phyloP scores from a whole-genome alignment of 2,329 filamentous ascomycete genomes.

The Diaporthe destruens region DNA sequence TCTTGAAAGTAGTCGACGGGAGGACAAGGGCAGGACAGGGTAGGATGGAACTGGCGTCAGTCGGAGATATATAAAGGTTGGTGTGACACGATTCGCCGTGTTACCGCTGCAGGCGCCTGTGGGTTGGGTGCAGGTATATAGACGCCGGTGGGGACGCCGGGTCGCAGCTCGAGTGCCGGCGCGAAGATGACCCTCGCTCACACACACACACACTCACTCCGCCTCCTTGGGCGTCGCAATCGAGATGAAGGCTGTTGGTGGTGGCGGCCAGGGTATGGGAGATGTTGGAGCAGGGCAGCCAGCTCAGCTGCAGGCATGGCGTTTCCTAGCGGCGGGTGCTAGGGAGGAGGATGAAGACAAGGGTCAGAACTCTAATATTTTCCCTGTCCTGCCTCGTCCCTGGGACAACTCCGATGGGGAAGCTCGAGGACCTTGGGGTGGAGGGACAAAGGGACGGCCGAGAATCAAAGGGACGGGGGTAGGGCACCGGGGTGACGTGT shows the following conservation, averaged over 20 bases:
- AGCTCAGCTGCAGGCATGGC: conserved; percentile 28
- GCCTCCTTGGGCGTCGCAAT: neutral
- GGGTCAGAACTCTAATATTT: conserved; percentile 23
- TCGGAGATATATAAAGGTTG: conserved; percentile 20
- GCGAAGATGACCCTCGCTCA: neutral
- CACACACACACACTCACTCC: no score
- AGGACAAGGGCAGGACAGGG: neutral
- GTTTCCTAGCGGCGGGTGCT: conserved; percentile 12
- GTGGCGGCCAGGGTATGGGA: conserved; percentile 5
- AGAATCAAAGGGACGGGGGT: neutral
- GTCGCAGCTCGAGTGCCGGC: neutral
- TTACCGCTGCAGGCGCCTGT: conserved; percentile 34
- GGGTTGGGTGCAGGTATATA: conserved; percentile 14
- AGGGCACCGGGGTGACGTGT: conserved; percentile 19
- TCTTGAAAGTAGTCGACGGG: neutral
- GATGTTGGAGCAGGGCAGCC: conserved; percentile 15
- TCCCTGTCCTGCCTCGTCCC: neutral
- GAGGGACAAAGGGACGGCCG: conserved; percentile 18
- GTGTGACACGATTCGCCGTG: conserved; percentile 34
- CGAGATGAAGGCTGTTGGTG: neutral
- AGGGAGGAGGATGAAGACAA: neutral
- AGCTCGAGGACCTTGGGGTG: neutral
- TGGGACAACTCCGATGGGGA: neutral
- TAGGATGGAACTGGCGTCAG: neutral
- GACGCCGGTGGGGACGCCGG: conserved; percentile 20